phyloP scores from a whole-genome alignment of 2,329 filamentous ascomycete genomes.

The Drechslera avenae region DNA sequence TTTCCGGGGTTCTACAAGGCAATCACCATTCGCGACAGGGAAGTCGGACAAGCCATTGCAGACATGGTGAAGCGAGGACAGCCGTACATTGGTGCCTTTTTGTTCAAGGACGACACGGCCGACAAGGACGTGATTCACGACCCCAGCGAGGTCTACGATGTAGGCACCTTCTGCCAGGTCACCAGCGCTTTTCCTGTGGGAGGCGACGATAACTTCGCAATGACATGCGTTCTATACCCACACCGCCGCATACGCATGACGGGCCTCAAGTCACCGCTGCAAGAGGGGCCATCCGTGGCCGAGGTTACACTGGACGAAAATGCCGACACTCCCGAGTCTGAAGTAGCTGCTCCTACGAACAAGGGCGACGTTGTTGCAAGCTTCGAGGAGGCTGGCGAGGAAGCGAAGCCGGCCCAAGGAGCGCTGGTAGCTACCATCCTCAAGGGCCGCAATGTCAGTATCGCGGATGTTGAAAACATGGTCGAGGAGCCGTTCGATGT shows the following conservation, averaged over 20 bases:
- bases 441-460: conserved; percentile 86
- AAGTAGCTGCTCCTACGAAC: conserved; percentile 54
- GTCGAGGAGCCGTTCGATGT: conserved; percentile 87
- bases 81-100: conserved; percentile 93
- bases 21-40: conserved; percentile 91
- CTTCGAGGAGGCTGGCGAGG: conserved; percentile 82
- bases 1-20: conserved; percentile 99
- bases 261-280: conserved; percentile 72
- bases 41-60: conserved; percentile 88
- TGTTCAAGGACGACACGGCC: conserved; percentile 94
- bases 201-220: conserved; percentile 74
- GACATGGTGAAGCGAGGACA: conserved; percentile 97
- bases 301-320: conserved; percentile 51
- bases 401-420: conserved; percentile 53
- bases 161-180: conserved; percentile 96
- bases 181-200: conserved; percentile 93
- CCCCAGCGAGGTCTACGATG: conserved; percentile 88
- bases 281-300: conserved; percentile 37
- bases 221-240: conserved; percentile 94
- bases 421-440: conserved; percentile 92
- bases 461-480: conserved; percentile 95
- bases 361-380: conserved; percentile 90
- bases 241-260: conserved; percentile 93
- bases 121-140: conserved; percentile 94
- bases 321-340: conserved; percentile 52